These are phyloP conservation scores for Cercospora zeae-maydis DNA, from an alignment of 2,329 filamentous ascomycete genomes.

Conservation along the genomic window DNA sequence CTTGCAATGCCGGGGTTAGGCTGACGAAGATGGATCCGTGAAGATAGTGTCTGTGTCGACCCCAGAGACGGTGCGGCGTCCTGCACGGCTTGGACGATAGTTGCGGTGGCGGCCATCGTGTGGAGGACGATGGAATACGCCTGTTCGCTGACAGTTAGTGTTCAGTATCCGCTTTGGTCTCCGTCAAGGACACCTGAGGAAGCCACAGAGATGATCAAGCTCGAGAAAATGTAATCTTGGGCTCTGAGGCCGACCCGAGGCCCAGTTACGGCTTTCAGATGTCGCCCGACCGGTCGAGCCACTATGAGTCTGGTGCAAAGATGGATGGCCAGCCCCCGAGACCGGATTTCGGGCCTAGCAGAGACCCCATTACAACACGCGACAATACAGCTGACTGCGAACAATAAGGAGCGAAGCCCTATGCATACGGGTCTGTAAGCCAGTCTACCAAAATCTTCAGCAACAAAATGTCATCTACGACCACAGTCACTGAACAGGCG, in stretches of 20 bases:
- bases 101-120: neutral
- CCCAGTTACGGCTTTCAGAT: neutral
- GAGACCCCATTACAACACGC: neutral
- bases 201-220: neutral
- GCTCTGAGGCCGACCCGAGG: neutral
- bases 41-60: neutral
- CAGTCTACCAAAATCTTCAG: neutral
- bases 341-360: neutral
- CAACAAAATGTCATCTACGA: neutral
- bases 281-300: neutral
- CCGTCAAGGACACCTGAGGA: neutral
- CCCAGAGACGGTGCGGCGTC: neutral
- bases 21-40: neutral
- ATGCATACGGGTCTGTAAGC: neutral
- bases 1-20: neutral
- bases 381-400: neutral
- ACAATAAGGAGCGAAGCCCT: neutral
- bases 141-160: too few species aligned
- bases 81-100: neutral
- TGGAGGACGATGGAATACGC: too few species aligned
- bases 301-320: neutral
- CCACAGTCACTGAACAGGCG: neutral
- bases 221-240: neutral
- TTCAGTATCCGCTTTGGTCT: too few species aligned
- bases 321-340: neutral